A percentile compares a stretch with the other conserved stretches of the same genome.
phyloP scores from a whole-genome alignment of 306 rosid species.

The Carpinus viminea region DNA sequence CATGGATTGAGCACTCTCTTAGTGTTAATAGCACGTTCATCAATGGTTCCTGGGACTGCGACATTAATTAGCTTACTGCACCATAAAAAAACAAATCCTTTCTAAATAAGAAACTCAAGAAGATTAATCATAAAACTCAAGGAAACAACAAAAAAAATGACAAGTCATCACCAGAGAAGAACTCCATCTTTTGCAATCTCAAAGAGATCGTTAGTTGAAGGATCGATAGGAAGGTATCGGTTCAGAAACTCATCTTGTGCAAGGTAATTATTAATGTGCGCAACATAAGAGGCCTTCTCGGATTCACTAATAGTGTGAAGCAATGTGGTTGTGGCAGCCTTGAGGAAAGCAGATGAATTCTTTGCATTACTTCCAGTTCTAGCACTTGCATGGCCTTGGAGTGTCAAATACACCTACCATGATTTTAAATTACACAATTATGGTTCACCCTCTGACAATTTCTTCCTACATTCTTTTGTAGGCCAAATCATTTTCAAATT shows the following conservation, averaged over 20 bases:
- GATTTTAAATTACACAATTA: not conserved
- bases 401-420: slow-evolving; percentile 74
- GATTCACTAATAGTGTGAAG: slow-evolving; percentile 99
- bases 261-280: slow-evolving; percentile 88
- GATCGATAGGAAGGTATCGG: slow-evolving; percentile 82
- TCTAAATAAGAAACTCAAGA: slow-evolving; percentile 7
- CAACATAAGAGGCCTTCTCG: slow-evolving; percentile 93
- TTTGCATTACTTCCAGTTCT: slow-evolving; percentile 73
- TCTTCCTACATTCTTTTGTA: slow-evolving; percentile 17
- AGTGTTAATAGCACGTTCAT: slow-evolving; percentile 89
- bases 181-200: slow-evolving; percentile 94
- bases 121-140: not conserved
- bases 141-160: not conserved
- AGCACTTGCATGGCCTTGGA: slow-evolving; percentile 73
- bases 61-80: slow-evolving; percentile 96
- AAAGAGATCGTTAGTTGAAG: slow-evolving; percentile 83
- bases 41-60: slow-evolving; percentile 94
- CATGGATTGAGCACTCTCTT: slow-evolving; percentile 91
- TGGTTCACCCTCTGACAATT: not conserved
- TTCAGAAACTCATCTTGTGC: slow-evolving; percentile 72
- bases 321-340: slow-evolving; percentile 93
- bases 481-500: not conserved
- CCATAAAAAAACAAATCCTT: slow-evolving; percentile 5
- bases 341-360: slow-evolving; percentile 87
- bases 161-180: slow-evolving; percentile 73